Evolutionary conservation across 768 basidiomycete species (phyloP).

Genomic region (Boletus edulis): DNA sequence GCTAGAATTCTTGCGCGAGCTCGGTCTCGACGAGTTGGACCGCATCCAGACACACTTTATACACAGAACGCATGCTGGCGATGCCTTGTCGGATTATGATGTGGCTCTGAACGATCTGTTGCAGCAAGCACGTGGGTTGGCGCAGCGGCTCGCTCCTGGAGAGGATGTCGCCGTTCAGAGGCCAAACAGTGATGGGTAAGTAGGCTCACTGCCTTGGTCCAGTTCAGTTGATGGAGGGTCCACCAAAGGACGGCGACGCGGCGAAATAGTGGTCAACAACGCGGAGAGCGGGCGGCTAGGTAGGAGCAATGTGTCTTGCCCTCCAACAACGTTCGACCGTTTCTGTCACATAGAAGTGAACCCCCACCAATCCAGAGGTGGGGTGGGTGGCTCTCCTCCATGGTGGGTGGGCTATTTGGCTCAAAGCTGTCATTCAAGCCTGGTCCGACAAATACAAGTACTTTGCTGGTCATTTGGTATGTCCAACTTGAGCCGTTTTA

Average conservation of each 20-base stretch:
- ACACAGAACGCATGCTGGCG: neutral
- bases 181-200: too few species aligned
- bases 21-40: conserved; percentile 18
- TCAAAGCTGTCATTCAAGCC: neutral
- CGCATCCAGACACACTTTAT: conserved; percentile 8
- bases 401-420: conserved; percentile 2
- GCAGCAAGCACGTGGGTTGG: conserved; percentile 21
- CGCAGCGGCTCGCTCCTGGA: conserved; percentile 9
- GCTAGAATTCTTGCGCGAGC: conserved; percentile 16
- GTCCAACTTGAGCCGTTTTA: neutral
- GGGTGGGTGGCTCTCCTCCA: conserved; percentile 20
- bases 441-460: neutral
- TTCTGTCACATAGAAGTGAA: neutral
- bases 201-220: too few species aligned
- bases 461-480: conserved; percentile 8
- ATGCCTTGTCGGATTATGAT: conserved; percentile 21
- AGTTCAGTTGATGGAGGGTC: too few species aligned
- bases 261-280: neutral
- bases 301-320: conserved; percentile 2
- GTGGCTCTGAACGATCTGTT: conserved; percentile 23
- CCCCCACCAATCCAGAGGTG: conserved; percentile 1
- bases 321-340: neutral
- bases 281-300: neutral
- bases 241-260: neutral
- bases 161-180: neutral